phyloP scores from a whole-genome alignment of 805 yeast species.

The Jamesozyma jinghongensis region DNA sequence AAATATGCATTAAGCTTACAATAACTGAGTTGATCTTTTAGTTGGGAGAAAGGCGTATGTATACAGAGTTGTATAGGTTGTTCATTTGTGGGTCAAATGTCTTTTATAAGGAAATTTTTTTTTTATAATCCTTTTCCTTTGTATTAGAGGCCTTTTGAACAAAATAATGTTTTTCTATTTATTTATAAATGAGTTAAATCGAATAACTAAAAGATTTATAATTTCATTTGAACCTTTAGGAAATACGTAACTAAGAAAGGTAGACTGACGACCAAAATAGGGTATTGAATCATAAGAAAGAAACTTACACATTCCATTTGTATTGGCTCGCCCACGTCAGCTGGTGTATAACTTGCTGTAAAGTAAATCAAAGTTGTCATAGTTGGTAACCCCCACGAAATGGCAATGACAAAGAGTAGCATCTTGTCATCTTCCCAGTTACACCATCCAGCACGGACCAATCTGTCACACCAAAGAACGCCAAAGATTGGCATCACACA shows the following conservation, averaged over 20 bases:
- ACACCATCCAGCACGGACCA: constrained; percentile 61
- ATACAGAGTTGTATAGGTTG: too few relatives aligned
- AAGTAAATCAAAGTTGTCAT: constrained; percentile 84
- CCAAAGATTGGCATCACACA: constrained; percentile 78
- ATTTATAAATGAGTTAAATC: too few relatives aligned
- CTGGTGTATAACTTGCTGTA: constrained; percentile 78
- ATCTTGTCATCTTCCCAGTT: constrained; percentile 39
- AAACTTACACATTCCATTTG: constrained; percentile 83
- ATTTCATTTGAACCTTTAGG: constrained; percentile 28
- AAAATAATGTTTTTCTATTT: too few relatives aligned
- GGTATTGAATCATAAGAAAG: constrained; percentile 64
- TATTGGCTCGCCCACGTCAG: constrained; percentile 33
- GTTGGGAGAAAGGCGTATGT: too few relatives aligned
- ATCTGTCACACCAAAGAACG: constrained; percentile 49
- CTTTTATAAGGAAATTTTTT: too few relatives aligned
- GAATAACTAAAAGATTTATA: too few relatives aligned
- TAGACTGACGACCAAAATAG: constrained; percentile 55
- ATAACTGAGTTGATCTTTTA: too few relatives aligned
- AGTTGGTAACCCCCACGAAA: constrained; percentile 75
- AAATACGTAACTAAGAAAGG: constrained; percentile 47
- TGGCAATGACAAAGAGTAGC: constrained; percentile 63
- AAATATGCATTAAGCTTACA: too few relatives aligned
- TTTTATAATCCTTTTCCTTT: too few relatives aligned
- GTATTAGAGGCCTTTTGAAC: too few relatives aligned
- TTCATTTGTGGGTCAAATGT: too few relatives aligned